These are phyloP conservation scores for Fusarium redolens DNA, from an alignment of 2,329 filamentous ascomycete species.

Conservation along the genomic window DNA sequence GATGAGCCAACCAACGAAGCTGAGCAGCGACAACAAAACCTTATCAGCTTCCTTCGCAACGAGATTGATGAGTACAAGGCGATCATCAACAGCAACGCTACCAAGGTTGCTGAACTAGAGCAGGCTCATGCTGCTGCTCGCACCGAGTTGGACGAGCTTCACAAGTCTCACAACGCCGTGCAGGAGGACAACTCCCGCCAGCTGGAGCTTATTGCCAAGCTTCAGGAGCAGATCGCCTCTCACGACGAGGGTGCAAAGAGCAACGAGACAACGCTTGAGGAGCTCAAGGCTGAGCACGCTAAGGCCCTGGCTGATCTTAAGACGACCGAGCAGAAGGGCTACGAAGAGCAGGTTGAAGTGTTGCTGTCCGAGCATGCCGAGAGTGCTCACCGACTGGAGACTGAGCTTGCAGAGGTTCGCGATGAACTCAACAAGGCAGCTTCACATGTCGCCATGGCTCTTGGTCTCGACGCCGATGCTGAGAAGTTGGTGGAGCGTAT, in stretches of 20 bases:
- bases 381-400: constrained; percentile 66
- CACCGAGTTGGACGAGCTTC: constrained; percentile 74
- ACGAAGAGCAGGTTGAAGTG: constrained; percentile 67
- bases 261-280: constrained; percentile 63
- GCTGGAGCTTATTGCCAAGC: constrained; percentile 60
- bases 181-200: constrained; percentile 58
- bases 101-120: constrained; percentile 80
- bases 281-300: constrained; percentile 62
- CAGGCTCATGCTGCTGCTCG: constrained; percentile 74
- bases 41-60: constrained; percentile 71
- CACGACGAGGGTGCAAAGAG: constrained; percentile 69
- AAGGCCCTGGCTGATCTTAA: constrained; percentile 63
- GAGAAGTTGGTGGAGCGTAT: constrained; percentile 74
- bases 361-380: constrained; percentile 72
- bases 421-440: constrained; percentile 74
- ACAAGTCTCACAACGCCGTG: constrained; percentile 67
- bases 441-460: constrained; percentile 69
- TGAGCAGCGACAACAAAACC: constrained; percentile 66
- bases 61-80: constrained; percentile 86
- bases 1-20: constrained; percentile 59
- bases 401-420: constrained; percentile 72
- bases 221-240: constrained; percentile 69
- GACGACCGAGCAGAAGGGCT: constrained; percentile 62
- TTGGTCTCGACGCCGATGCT: constrained; percentile 73
- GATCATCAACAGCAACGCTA: constrained; percentile 74